Evolutionary conservation across 2,329 filamentous ascomycete genomes (phyloP).

Genomic region (Davidsoniella australis): DNA sequence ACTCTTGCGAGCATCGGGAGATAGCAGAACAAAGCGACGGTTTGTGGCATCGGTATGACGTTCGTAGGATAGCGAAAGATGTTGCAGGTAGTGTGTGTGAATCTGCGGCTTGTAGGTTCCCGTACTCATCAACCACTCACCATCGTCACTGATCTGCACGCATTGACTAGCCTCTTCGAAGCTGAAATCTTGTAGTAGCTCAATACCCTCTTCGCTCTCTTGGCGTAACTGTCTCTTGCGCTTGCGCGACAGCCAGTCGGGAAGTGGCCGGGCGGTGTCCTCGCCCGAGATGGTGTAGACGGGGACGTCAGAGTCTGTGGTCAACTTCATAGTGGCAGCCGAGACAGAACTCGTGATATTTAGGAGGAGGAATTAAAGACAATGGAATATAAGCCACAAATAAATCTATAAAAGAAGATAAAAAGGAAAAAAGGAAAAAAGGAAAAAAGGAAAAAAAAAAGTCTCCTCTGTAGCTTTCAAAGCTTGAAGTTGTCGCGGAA

Average conservation of each 20-base stretch:
- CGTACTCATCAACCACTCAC: conserved; percentile 92
- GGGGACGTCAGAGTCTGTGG: conserved; percentile 64
- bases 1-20: conserved; percentile 83
- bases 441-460: neutral
- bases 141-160: conserved; percentile 80
- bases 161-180: conserved; percentile 92
- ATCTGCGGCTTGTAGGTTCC: conserved; percentile 65
- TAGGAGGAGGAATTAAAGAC: neutral
- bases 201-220: conserved; percentile 82
- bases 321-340: conserved; percentile 50
- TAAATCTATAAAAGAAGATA: neutral
- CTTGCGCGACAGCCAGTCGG: conserved; percentile 85
- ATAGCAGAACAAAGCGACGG: conserved; percentile 75
- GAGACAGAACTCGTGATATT: neutral
- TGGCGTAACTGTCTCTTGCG: conserved; percentile 84
- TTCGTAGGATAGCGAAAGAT: conserved; percentile 83
- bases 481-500: conserved; percentile 3
- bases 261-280: conserved; percentile 69
- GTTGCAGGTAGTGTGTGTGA: conserved; percentile 85
- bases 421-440: neutral
- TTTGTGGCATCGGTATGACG: conserved; percentile 87
- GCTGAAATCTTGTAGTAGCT: conserved; percentile 92
- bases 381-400: neutral
- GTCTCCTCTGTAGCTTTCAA: neutral
- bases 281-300: conserved; percentile 93